Percentiles rank a stretch among this genome's conserved stretches.
Evolutionary conservation across 2,329 filamentous ascomycete species (phyloP).

Genomic region (Diaporthe citrichinensis): DNA sequence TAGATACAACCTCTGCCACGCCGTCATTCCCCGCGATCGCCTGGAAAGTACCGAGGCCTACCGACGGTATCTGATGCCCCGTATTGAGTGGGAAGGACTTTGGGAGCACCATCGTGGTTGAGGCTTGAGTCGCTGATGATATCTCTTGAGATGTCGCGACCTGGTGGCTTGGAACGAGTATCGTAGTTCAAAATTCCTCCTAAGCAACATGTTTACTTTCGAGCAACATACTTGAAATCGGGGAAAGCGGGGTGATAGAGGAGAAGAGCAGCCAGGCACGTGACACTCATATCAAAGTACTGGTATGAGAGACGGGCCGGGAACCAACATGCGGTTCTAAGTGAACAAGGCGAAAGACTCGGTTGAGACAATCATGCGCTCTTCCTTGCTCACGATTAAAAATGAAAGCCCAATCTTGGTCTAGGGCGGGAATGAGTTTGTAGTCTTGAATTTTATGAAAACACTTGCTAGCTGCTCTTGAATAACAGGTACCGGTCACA

Average conservation of each 20-base stretch:
- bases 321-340: background rate
- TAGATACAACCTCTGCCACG: conserved; percentile 42
- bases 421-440: background rate
- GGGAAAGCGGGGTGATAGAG: background rate
- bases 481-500: background rate
- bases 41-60: conserved; percentile 18
- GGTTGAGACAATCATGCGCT: too few relatives aligned
- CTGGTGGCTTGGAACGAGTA: background rate
- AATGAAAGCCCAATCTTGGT: background rate
- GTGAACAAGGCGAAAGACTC: background rate
- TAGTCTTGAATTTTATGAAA: background rate
- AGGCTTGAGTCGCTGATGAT: background rate
- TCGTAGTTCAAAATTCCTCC: background rate
- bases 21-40: background rate
- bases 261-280: background rate
- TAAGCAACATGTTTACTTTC: too few relatives aligned
- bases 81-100: conserved; percentile 25
- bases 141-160: background rate
- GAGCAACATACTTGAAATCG: too few relatives aligned
- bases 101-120: conserved; percentile 38
- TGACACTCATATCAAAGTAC: background rate
- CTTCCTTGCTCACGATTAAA: background rate
- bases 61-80: conserved; percentile 25
- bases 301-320: background rate
- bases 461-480: background rate